These are phyloP conservation scores for Pachysolen tannophilus DNA, from an alignment of 805 yeast genomes.

Conservation along the genomic window DNA sequence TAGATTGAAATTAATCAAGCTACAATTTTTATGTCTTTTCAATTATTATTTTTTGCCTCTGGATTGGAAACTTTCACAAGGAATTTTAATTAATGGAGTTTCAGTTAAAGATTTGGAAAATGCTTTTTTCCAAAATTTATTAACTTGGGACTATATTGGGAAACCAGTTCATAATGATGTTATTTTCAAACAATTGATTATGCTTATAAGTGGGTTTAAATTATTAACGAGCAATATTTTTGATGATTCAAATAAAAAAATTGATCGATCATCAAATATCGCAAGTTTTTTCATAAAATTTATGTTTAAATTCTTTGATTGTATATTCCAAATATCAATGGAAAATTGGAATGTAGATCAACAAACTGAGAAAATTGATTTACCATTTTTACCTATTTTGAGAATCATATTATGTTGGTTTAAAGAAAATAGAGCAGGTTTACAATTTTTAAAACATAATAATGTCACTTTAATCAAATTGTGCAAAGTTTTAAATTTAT, in stretches of 20 bases:
- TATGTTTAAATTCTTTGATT: constrained; percentile 30
- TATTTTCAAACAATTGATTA: constrained; percentile 27
- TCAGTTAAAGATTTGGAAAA: constrained; percentile 20
- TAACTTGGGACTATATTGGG: constrained; percentile 18
- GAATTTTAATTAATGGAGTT: constrained; percentile 22
- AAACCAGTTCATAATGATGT: constrained; percentile 26
- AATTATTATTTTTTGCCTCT: constrained; percentile 33
- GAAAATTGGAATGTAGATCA: constrained; percentile 17
- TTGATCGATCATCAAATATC: constrained; percentile 16
- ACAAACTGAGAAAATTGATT: neutral
- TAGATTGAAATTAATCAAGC: constrained; percentile 21
- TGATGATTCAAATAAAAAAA: constrained; percentile 12
- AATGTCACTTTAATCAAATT: constrained; percentile 2
- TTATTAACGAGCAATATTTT: constrained; percentile 16
- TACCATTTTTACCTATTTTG: constrained; percentile 26
- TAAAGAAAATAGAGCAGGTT: constrained; percentile 37
- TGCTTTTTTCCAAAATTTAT: constrained; percentile 22
- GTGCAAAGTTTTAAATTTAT: constrained; percentile 3
- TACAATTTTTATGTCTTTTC: constrained; percentile 22
- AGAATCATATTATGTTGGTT: constrained; percentile 54
- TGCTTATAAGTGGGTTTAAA: constrained; percentile 30
- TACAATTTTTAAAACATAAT: constrained; percentile 16
- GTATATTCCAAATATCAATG: constrained; percentile 17
- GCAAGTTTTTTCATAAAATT: constrained; percentile 28
- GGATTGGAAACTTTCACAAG: constrained; percentile 25